Percentiles rank a stretch among this genome's conserved stretches.
These are phyloP conservation scores for Waltiozyma solani DNA, from an alignment of 1,139 yeast species.

Conservation along the genomic window DNA sequence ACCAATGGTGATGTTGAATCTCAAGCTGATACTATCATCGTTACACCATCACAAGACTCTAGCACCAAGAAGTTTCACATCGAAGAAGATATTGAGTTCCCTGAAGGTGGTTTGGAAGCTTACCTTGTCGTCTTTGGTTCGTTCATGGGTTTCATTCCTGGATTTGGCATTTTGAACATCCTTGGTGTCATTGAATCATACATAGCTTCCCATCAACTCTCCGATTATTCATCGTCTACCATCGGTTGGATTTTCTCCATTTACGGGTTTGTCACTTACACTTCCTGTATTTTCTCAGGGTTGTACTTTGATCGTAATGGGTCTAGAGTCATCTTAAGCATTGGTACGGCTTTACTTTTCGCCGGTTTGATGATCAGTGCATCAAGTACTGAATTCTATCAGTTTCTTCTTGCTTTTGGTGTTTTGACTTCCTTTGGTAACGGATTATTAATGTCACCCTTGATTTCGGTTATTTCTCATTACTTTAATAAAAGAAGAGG, in stretches of 20 bases:
- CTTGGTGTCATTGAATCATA: constrained; percentile 66
- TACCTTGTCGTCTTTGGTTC: constrained; percentile 56
- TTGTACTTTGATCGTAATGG: constrained; percentile 55
- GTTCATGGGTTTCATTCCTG: constrained; percentile 50
- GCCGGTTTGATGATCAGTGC: constrained; percentile 49
- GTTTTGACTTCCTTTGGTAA: constrained; percentile 48
- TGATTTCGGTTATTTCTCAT: constrained; percentile 49
- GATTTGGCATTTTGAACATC: constrained; percentile 58
- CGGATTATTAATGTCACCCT: constrained; percentile 39
- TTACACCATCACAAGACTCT: background rate
- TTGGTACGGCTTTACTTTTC: constrained; percentile 26
- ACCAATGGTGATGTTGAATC: background rate
- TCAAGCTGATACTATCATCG: too few species aligned
- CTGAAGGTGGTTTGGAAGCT: constrained; percentile 55
- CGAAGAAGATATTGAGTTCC: constrained; percentile 21
- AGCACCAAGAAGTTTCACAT: background rate
- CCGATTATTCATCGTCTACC: constrained; percentile 32
- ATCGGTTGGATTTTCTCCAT: constrained; percentile 68
- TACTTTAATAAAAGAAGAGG: constrained; percentile 56
- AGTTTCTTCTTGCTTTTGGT: constrained; percentile 49
- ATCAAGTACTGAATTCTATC: constrained; percentile 41
- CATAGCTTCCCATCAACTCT: constrained; percentile 39
- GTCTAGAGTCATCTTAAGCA: constrained; percentile 32
- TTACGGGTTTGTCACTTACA: constrained; percentile 43
- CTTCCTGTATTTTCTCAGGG: constrained; percentile 50